phyloP scores from a whole-genome alignment of 768 basidiomycete species.

The Hemileccinum impolitum region DNA sequence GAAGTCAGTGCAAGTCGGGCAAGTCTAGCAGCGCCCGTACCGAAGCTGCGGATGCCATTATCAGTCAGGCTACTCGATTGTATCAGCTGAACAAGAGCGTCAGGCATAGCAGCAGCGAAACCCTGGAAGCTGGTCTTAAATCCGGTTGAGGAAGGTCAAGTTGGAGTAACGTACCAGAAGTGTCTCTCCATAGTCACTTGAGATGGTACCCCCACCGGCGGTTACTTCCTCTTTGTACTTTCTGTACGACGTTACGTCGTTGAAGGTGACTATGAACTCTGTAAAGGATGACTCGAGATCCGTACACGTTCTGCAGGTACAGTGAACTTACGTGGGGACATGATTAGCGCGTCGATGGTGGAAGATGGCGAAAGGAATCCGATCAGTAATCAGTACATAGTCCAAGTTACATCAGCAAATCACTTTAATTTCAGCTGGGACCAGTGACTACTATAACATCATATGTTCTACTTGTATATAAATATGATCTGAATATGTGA shows the following conservation, averaged over 20 bases:
- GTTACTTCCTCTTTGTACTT: conserved; percentile 10
- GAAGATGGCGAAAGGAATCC: not conserved
- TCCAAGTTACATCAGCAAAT: too few relatives aligned
- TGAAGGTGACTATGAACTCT: conserved; percentile 17
- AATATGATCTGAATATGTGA: too few relatives aligned
- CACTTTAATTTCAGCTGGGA: too few relatives aligned
- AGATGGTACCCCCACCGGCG: conserved; percentile 5
- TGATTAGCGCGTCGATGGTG: conserved; percentile 3
- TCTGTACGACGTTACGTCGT: not conserved
- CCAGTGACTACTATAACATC: too few relatives aligned
- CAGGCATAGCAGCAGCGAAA: conserved; percentile 17
- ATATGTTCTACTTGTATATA: too few relatives aligned
- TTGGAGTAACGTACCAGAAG: not conserved
- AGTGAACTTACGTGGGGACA: conserved; percentile 19
- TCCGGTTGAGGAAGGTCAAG: not conserved
- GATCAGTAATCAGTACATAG: not conserved
- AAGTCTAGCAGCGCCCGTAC: conserved; percentile 3
- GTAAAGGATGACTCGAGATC: not conserved
- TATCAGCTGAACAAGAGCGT: not conserved
- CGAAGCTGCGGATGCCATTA: conserved; percentile 12
- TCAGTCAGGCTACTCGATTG: not conserved
- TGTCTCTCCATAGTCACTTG: conserved; percentile 2
- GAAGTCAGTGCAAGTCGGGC: not conserved
- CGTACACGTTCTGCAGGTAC: not conserved
- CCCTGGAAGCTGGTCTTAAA: conserved; percentile 4